Conservation (phyloP, 805 yeast genomes). For the Starmerella apicola region DNA sequence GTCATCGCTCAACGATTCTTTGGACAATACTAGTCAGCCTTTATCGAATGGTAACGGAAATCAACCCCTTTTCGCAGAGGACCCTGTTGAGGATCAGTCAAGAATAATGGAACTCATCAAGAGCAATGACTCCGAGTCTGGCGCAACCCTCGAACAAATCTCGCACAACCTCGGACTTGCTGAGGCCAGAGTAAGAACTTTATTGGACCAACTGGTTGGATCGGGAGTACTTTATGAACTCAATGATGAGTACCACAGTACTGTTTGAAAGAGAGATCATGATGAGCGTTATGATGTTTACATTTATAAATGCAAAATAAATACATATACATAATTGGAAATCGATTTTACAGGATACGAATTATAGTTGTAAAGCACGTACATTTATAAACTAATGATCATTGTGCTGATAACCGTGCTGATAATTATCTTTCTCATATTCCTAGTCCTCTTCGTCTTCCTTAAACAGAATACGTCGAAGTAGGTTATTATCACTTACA, state of each 20-base stretch:
- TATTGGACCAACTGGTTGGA: conserved; percentile 3
- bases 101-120: conserved; percentile 10
- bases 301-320: too few species aligned
- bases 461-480: background rate
- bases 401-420: too few species aligned
- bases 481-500: conserved; percentile 9
- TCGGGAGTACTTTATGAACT: conserved; percentile 13
- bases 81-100: conserved; percentile 1
- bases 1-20: background rate
- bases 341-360: too few species aligned
- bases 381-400: too few species aligned
- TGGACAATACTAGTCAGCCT: too few species aligned
- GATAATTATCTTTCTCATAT: too few species aligned
- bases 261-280: too few species aligned
- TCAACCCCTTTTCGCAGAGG: conserved; percentile 9
- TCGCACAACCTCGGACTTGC: conserved; percentile 11
- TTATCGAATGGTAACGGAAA: too few species aligned
- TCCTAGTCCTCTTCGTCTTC: background rate
- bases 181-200: background rate
- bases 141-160: conserved; percentile 10
- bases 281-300: too few species aligned
- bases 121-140: conserved; percentile 13
- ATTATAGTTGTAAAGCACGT: too few species aligned
- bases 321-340: too few species aligned
- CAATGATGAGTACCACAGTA: conserved; percentile 7